Conservation (phyloP, 1,284 basidiomycete species). For the Coriolopsis trogii region DNA sequence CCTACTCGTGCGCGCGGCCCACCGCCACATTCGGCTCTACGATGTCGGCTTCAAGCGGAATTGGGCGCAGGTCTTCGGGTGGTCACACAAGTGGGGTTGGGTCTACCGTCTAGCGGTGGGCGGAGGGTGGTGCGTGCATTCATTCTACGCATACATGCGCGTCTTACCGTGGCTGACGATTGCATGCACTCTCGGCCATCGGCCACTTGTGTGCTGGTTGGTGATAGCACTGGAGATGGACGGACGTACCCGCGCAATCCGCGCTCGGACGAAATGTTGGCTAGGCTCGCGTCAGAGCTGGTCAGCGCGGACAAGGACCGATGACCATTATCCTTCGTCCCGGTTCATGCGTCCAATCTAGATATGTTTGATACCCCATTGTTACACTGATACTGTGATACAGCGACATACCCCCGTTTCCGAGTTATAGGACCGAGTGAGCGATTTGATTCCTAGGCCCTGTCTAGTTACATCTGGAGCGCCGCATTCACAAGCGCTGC, state of each 20-base stretch:
- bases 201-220: neutral
- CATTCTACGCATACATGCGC: neutral
- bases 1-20: slow-evolving; percentile 65
- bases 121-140: slow-evolving; percentile 57
- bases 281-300: slow-evolving; percentile 60
- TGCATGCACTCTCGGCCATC: neutral
- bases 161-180: neutral
- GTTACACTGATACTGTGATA: too few species aligned
- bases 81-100: slow-evolving; percentile 53
- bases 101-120: slow-evolving; percentile 56
- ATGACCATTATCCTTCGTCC: too few species aligned
- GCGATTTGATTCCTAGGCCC: too few species aligned
- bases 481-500: too few species aligned
- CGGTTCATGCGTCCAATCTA: too few species aligned
- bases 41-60: slow-evolving; percentile 80
- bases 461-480: too few species aligned
- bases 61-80: slow-evolving; percentile 68
- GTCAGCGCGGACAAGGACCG: slow-evolving; percentile 54
- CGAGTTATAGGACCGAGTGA: too few species aligned
- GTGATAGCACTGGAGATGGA: slow-evolving; percentile 64
- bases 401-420: too few species aligned
- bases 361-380: too few species aligned
- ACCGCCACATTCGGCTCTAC: slow-evolving; percentile 69
- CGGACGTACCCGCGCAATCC: slow-evolving; percentile 67
- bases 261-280: slow-evolving; percentile 63